A percentile compares a stretch with the other conserved stretches of the same genome.
These are phyloP conservation scores for Scheffersomyces quercinus DNA, from an alignment of 1,139 yeast genomes.

Conservation along the genomic window DNA sequence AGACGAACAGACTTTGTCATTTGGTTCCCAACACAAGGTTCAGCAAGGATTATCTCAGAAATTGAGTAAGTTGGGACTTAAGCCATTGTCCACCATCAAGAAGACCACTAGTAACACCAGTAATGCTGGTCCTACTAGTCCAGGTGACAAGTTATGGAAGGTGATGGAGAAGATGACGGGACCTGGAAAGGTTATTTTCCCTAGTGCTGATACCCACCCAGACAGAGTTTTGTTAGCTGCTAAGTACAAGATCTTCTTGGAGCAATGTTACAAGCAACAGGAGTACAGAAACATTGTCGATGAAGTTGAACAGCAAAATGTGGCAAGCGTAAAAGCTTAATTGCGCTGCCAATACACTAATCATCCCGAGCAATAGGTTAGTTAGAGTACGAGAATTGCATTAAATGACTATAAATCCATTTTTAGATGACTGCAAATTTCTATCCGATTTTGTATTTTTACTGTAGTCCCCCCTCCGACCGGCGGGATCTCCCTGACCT, in stretches of 20 bases:
- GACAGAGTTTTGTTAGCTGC: conserved; percentile 72
- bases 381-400: too few species aligned
- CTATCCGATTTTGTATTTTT: too few species aligned
- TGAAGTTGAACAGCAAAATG: conserved; percentile 44
- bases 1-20: conserved; percentile 51
- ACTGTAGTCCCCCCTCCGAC: too few species aligned
- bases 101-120: conserved; percentile 13
- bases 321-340: conserved; percentile 8
- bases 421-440: too few species aligned
- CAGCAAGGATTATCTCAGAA: conserved; percentile 50
- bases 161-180: conserved; percentile 85
- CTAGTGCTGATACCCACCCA: conserved; percentile 55
- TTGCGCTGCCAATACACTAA: too few species aligned
- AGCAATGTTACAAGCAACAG: conserved; percentile 81
- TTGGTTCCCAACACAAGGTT: conserved; percentile 56
- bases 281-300: conserved; percentile 73
- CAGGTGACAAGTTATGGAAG: conserved; percentile 74
- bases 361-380: too few species aligned
- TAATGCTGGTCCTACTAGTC: conserved; percentile 18
- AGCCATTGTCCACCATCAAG: conserved; percentile 32
- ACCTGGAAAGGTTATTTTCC: conserved; percentile 75
- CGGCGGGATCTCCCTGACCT: too few species aligned
- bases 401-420: too few species aligned
- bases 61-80: conserved; percentile 35
- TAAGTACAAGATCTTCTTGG: conserved; percentile 82